Evolutionary conservation across 257 asterid genomes (phyloP), one percentile per base, ranked within the genome.

Genomic region (Plantago elongata): DNA sequence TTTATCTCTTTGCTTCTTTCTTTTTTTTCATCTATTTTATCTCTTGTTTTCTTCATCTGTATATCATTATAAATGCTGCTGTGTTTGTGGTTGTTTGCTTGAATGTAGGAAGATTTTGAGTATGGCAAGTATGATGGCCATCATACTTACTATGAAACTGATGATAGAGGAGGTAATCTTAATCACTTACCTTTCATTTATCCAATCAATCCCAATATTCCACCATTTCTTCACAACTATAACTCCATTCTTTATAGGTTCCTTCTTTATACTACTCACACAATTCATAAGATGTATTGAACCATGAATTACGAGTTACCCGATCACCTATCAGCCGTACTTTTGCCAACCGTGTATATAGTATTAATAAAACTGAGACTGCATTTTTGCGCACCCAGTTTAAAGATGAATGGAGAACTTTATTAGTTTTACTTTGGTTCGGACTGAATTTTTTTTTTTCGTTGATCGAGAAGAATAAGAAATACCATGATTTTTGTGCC

Each of bases 71-170:
- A 22, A 22, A 22, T 22, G 27, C 27, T 22, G 27, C 27, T 22
- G 27, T 22, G 27, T 22, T 22, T 1, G 2, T 22, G 1, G 2
- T 22, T 22, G 27, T 1, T 22, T 22, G 70, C 29, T 74, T 7
- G 64, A 50, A 57, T 75, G 76, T 78, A 90, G 97, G 96, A 79
- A 51, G 96, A 90, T 48, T 90, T 62, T 78, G 46, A 47, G 55
- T 78, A 64, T 60, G 97, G 97, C n/a, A 68, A 72, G 65, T 90
- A 80, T 57, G 97, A 87, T 78, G 85, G 40, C 17, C 90, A 83
- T 65, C 96, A 87, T 44, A 83, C 97, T 11, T 90, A 70, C 71
- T 77, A 11, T 54, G 97, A 90, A 79, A 78, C 74, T 68, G 96
- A 85, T 43, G 85, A 78, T 22, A 27, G 18, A 7, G 77, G 65